phyloP scores from a whole-genome alignment of 371 early-diverging fungal genomes.

The Mortierella sp. region DNA sequence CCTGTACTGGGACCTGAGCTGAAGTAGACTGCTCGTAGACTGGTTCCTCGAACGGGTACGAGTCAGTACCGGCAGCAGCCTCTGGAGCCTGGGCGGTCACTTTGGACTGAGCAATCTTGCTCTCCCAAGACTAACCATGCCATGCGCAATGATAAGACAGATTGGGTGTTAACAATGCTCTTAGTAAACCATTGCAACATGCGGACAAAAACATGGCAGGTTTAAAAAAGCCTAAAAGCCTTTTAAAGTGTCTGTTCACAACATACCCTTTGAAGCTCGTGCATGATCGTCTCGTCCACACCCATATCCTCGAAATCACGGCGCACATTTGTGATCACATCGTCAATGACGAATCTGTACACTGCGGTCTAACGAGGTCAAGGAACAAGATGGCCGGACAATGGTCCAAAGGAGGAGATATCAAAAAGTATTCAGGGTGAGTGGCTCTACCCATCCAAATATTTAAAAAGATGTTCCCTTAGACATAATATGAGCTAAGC shows the following conservation, averaged over 20 bases:
- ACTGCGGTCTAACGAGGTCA: constrained; percentile 66
- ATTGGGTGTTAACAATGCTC: not conserved
- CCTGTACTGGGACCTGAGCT: constrained; percentile 5
- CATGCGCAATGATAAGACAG: not conserved
- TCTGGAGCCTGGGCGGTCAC: constrained; percentile 75
- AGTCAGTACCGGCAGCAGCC: constrained; percentile 54
- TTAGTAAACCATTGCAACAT: not conserved
- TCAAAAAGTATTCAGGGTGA: not conserved
- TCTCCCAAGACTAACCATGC: constrained; percentile 88
- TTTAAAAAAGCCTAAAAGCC: no score
- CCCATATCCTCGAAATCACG: constrained; percentile 93
- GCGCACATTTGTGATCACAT: constrained; percentile 90
- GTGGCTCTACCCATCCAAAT: no score
- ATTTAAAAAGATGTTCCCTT: no score
- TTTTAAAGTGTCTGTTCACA: no score
- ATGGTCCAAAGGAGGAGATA: not conserved
- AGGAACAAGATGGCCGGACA: not conserved
- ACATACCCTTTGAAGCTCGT: constrained; percentile 87
- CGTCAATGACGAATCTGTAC: constrained; percentile 93
- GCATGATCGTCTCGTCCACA: constrained; percentile 86
- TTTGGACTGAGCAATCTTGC: constrained; percentile 79
- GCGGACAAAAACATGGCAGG: not conserved
- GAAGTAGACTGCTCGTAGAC: constrained; percentile 30
- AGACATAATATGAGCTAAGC: not conserved
- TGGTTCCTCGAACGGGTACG: constrained; percentile 36